Base-by-base conservation (phyloP, 352 stramenopile genomes). In the Pythium diclinum region DNA sequence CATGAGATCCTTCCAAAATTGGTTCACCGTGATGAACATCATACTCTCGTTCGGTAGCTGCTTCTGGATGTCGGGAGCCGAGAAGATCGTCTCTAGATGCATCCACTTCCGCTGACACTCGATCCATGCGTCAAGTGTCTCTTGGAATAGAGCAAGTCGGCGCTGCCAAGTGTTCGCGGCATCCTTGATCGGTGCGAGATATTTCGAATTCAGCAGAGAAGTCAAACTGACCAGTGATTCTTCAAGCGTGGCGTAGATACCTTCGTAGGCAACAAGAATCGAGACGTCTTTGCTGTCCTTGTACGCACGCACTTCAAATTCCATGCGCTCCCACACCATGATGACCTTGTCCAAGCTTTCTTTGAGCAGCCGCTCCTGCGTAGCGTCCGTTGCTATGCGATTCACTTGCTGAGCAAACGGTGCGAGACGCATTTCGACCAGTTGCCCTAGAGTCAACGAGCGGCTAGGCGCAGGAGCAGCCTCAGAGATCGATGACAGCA, bases 211-310 rank as follows among this genome's bases (percentile, higher is more conserved):
- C n/a, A 98, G 56, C 7, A 98, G 76, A 7, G 90, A 85, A 6
- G 92, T 96, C 68, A 97, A 88, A 14, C 73, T 96, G 7, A 98
- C 85, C 11, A 97, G 76, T 0, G 89, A 96, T 59, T 98, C 92
- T 66, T 98, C 92, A 9, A 97, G 66, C 30, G 73, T 80, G 7
- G 85, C 76, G 21, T 94, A 85, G 6, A 97, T 75, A 36, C 84
- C 79, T 32, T 91, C 88, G n/a, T 85, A 77, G 25, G 88, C 83
- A 0, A 79, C 76, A 0, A 98, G 71, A 21, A 98, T 78, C 61
- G 76, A 97, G 56, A 91, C 76, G 48, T 97, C 92, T 61, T 96
- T 97, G 6, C 68, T 74, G 51, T 97, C 91, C 56, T 98, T 97
- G 77, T 97, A 96, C 3, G 67, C 51, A 58, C 90, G 90, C 16